phyloP scores from a whole-genome alignment of 2,329 filamentous ascomycete genomes.

The Nannizziopsis barbatae region DNA sequence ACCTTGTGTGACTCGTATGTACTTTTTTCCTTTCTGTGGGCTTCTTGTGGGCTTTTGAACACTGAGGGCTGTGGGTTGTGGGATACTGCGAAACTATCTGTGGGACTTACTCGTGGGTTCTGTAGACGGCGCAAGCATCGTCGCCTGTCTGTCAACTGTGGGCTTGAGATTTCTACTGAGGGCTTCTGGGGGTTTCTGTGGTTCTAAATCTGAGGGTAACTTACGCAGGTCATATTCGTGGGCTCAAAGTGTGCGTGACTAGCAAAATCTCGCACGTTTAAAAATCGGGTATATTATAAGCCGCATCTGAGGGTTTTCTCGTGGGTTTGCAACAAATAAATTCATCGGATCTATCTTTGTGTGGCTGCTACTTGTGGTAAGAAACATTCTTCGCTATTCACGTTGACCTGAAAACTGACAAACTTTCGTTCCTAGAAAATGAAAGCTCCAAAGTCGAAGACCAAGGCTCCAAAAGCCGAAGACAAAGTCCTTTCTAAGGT shows the following conservation, averaged over 20 bases:
- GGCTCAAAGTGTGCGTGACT: constrained; percentile 16
- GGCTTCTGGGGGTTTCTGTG: constrained; percentile 15
- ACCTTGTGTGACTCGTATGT: constrained; percentile 10
- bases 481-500: constrained; percentile 38
- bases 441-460: constrained; percentile 39
- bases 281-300: constrained; percentile 7
- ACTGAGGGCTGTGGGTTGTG: constrained; percentile 35
- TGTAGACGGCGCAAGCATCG: constrained; percentile 31
- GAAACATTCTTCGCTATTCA: too few relatives aligned
- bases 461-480: constrained; percentile 29
- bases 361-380: too few relatives aligned
- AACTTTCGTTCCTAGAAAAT: constrained; percentile 14
- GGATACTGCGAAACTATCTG: constrained; percentile 31
- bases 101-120: constrained; percentile 35
- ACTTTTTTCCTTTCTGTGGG: constrained; percentile 8
- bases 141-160: constrained; percentile 35
- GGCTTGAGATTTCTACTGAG: constrained; percentile 34
- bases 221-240: constrained; percentile 14
- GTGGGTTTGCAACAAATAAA: background rate
- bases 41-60: constrained; percentile 26
- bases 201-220: constrained; percentile 10
- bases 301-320: constrained; percentile 8
- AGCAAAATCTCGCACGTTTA: constrained; percentile 2
- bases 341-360: too few relatives aligned
- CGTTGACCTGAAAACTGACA: background rate